Base-by-base conservation (phyloP, 345 rosid genomes). In the Arabidopsis suecica region DNA sequence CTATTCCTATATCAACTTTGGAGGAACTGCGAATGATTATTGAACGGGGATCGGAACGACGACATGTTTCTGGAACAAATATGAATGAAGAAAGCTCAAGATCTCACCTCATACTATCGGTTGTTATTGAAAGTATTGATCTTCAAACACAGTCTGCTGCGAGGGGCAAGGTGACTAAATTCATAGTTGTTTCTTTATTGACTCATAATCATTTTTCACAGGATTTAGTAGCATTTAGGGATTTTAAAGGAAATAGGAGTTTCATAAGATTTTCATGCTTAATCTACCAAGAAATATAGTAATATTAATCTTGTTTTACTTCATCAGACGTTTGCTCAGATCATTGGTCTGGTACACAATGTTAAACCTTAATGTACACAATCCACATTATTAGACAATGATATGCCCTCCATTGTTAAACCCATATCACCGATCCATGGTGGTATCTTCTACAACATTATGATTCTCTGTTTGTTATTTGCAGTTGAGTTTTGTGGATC, bases 11-110 rank as follows among this genome's bases (percentile, higher is more conserved):
- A 61, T 84, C 99, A 66, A 86, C 89, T 33, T 79, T 83, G 59
- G 97, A 95, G 60, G 97, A 92, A 78, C 56, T 95, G 33, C 82
- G 85, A 59, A 78, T 51, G 60, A 90, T 95, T 62, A 87, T 92
- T 67, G 87, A 89, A 62, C 82, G 85, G 72, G 99, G 99, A 68
- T 90, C 91, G 51, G 97, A 92, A 55, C 88, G 61, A 68, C 74
- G 99, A 34, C 99, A 95, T 79, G 89, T 83, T 9, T 90, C 93
- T 38, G 97, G 90, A 71, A 95, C 99, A 63, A 93, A 87, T 36
- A 95, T 95, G 99, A 95, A 92, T 73, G 97, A 88, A 77, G 93
- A 95, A 81, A 95, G 99, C 74, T 95, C 97, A 32, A 88, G 99
- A 79, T 95, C 99, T 65, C 99, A 95, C 80, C 51, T 92, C 73